Conservation (phyloP, 2,329 filamentous ascomycete genomes). For the Cercospora beticola region DNA sequence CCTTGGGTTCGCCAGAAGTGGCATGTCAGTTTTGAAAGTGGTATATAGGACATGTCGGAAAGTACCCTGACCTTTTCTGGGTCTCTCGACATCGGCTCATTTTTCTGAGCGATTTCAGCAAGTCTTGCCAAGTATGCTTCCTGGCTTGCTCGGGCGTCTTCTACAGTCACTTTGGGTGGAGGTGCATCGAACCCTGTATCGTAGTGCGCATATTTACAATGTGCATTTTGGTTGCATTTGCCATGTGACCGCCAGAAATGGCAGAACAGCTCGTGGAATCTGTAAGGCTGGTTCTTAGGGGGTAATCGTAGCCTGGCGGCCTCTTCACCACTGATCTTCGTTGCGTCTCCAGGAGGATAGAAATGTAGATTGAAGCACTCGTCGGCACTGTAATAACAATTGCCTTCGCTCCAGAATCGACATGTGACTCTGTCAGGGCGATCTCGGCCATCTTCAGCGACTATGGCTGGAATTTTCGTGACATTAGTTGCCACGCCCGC, state of each 20-base stretch:
- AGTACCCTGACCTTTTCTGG: not conserved
- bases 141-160: constrained; percentile 4
- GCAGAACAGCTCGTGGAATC: not conserved
- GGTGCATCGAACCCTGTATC: constrained; percentile 21
- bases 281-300: not conserved
- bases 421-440: constrained; percentile 10
- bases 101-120: not conserved
- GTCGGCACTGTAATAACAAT: constrained; percentile 9
- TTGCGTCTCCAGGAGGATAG: not conserved
- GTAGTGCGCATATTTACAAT: constrained; percentile 30
- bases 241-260: not conserved
- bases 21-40: constrained; percentile 20
- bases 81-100: constrained; percentile 8
- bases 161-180: constrained; percentile 1
- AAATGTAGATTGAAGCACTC: constrained; percentile 12
- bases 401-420: constrained; percentile 12
- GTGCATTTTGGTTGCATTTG: constrained; percentile 10
- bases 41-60: not conserved
- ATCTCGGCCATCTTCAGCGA: not conserved
- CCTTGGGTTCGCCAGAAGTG: constrained; percentile 21
- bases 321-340: not conserved
- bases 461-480: not conserved
- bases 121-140: not conserved
- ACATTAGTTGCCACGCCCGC: not conserved
- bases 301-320: not conserved